Evolutionary conservation across 306 rosid genomes (phyloP).

Genomic region (Acacia crassicarpa): DNA sequence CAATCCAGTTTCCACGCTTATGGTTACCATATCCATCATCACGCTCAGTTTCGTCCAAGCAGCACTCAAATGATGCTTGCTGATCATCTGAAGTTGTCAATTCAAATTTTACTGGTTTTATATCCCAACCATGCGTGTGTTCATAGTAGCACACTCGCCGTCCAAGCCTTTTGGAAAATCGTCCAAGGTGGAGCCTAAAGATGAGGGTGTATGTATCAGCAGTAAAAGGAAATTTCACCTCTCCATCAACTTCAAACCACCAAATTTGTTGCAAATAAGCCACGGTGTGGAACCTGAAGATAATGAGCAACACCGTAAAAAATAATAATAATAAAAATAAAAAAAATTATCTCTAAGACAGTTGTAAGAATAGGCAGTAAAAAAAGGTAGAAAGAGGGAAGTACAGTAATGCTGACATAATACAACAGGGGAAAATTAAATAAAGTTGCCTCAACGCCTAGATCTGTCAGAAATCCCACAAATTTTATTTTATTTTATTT

Average conservation of each 20-base stretch:
- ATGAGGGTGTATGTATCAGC: conserved; percentile 76
- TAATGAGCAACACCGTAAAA: conserved; percentile 24
- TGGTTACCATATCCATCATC: conserved; percentile 46
- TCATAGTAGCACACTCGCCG: conserved; percentile 75
- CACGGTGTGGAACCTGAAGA: conserved; percentile 59
- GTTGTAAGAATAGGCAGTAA: neutral
- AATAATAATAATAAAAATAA: no score
- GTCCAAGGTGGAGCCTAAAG: conserved; percentile 89
- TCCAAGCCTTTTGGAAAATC: conserved; percentile 77
- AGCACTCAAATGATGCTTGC: conserved; percentile 51
- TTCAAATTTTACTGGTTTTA: conserved; percentile 75
- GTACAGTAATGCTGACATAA: neutral
- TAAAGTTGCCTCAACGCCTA: conserved; percentile 3
- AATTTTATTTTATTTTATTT: no score
- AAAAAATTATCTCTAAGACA: neutral
- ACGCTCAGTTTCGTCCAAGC: conserved; percentile 48
- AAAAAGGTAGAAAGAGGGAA: neutral
- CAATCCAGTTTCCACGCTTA: conserved; percentile 71
- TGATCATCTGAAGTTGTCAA: conserved; percentile 62
- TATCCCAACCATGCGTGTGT: conserved; percentile 94
- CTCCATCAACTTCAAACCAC: conserved; percentile 92
- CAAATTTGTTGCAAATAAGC: conserved; percentile 95
- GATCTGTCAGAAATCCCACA: conserved; percentile 1
- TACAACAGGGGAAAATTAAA: neutral
- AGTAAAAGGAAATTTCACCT: conserved; percentile 60